Base-by-base conservation (phyloP, 257 asterid genomes). In the Nicotiana undulata region DNA sequence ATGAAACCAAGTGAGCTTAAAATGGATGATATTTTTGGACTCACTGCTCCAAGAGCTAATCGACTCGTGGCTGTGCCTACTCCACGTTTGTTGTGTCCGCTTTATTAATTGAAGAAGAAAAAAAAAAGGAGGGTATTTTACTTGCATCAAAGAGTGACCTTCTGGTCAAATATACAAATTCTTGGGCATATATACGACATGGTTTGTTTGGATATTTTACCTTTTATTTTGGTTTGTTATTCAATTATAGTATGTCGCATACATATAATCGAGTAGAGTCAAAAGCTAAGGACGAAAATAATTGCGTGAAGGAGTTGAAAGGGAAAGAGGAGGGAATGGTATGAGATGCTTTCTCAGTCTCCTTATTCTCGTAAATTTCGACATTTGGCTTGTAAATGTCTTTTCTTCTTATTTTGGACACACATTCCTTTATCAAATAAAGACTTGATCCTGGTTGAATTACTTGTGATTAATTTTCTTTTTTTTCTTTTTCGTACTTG, bases 11-110 rank as follows among this genome's bases (percentile, higher is more conserved):
- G 85, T 31, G 98, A 94, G 63, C 74, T 94, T 37, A 93, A 92
- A 18, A 90, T 88, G 94, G 84, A 68, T 8, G 98, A 95, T 67
- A 89, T 91, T 52, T 95, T 93, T 37, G 98, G 98, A 6, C 92
- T 95, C 76, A 95, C 98, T 2, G 97, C 98, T 58, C 98, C 98
- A 16, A 83, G 84, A 56, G 98, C 97, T 79, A 86, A 78, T 82
- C 89, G 97, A 81, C 90, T 95, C 63, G 58, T 82, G 64, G 97
- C 96, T 7, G 97, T 95, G 51, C 98, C 98, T 1, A 85, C 70
- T 34, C 96, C 94, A 0, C 86, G 98, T 70, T 84, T 93, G 70
- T 76, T 89, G 0, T 90, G 97, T 81, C 86, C 88, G 28, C 89
- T 94, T 53, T 82, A 88, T 65, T 40, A 40, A 40, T 40, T 91